Evolutionary conservation across 306 rosid species (phyloP).

Genomic region (Cicer arietinum): DNA sequence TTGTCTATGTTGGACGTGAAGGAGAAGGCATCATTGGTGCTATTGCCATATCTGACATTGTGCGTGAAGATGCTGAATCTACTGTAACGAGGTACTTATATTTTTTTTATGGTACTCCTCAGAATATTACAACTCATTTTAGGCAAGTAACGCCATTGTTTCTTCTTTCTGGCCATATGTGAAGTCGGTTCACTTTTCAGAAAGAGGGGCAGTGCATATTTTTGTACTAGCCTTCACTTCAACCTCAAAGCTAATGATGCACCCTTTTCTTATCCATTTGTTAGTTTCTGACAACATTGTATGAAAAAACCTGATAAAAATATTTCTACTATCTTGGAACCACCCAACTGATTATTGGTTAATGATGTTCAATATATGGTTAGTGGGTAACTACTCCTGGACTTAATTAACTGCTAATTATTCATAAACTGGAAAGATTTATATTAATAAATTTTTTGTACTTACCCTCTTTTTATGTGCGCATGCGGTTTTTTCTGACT

Average conservation of each 20-base stretch:
- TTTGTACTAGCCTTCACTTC: conserved; percentile 25
- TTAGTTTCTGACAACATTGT: conserved; percentile 13
- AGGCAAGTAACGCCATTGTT: conserved; percentile 32
- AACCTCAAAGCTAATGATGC: conserved; percentile 20
- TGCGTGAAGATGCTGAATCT: conserved; percentile 83
- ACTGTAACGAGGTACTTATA: conserved; percentile 68
- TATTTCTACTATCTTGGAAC: conserved; percentile 24
- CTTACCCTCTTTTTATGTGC: conserved; percentile 7
- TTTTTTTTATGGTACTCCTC: background rate
- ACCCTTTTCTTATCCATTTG: conserved; percentile 23
- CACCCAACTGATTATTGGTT: conserved; percentile 1
- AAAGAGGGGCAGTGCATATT: conserved; percentile 33
- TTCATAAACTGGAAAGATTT: conserved; percentile 19
- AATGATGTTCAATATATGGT: background rate
- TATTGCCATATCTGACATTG: conserved; percentile 81
- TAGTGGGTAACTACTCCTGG: conserved; percentile 19
- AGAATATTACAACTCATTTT: conserved; percentile 22
- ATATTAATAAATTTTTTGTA: background rate
- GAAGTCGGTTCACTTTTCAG: conserved; percentile 19
- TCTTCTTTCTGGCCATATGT: conserved; percentile 38
- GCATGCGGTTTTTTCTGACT: conserved; percentile 18
- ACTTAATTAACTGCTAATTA: conserved; percentile 18
- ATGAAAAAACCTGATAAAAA: conserved; percentile 13
- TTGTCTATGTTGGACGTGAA: conserved; percentile 94
- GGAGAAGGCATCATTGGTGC: conserved; percentile 94